Evolutionary conservation across 2,329 filamentous ascomycete genomes (phyloP).

Genomic region (Parastagonospora nodorum): DNA sequence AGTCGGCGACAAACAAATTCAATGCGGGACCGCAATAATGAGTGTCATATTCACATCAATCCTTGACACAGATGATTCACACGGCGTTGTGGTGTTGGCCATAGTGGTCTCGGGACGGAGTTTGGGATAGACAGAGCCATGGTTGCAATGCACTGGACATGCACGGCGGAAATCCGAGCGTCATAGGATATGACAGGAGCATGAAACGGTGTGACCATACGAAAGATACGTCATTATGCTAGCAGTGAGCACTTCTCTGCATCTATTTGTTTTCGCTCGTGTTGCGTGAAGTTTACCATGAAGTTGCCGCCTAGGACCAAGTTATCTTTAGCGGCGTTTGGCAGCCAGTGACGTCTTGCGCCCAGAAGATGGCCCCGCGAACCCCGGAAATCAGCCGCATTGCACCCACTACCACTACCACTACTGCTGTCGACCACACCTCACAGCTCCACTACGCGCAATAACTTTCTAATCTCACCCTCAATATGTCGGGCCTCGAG

Average conservation of each 20-base stretch:
- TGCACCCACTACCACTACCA: constrained; percentile 17
- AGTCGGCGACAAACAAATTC: constrained; percentile 75
- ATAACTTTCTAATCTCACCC: constrained; percentile 4
- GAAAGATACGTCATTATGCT: background rate
- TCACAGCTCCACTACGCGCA: constrained; percentile 8
- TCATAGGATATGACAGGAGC: background rate
- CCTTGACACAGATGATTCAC: constrained; percentile 4
- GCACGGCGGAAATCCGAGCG: background rate
- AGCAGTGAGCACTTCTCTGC: too few relatives aligned
- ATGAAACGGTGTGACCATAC: background rate
- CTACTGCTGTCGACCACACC: constrained; percentile 8
- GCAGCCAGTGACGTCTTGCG: constrained; percentile 22
- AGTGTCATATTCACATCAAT: constrained; percentile 16
- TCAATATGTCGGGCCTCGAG: constrained; percentile 63
- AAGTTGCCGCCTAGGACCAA: background rate
- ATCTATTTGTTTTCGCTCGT: constrained; percentile 5
- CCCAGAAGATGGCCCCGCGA: constrained; percentile 31
- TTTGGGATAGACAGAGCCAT: constrained; percentile 24
- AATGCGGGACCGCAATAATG: constrained; percentile 56
- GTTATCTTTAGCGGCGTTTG: background rate
- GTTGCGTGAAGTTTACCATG: constrained; percentile 4
- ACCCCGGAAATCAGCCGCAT: constrained; percentile 33
- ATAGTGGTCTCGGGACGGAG: constrained; percentile 19
- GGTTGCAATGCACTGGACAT: background rate
- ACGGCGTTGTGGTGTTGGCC: constrained; percentile 32